Evolutionary conservation across 495 filamentous ascomycete species (phyloP).

Genomic region (Aspergillus indologenus): DNA sequence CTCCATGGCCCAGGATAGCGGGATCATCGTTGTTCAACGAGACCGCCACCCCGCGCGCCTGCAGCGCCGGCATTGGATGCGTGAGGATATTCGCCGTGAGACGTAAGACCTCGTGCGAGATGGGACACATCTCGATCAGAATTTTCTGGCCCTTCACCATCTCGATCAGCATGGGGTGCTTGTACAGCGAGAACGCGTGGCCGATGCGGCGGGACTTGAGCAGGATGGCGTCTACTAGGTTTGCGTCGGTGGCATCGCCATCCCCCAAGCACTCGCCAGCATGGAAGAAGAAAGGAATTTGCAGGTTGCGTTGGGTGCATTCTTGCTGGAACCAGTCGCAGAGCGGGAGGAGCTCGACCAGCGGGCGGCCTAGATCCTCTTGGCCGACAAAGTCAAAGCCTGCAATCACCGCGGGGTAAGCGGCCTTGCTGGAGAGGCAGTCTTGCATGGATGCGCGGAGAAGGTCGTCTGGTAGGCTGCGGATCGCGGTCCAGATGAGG

Average conservation of each 20-base stretch:
- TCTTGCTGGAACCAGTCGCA: conserved; percentile 14
- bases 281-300: conserved; percentile 18
- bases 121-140: conserved; percentile 18
- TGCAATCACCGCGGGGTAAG: conserved; percentile 11
- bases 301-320: conserved; percentile 1
- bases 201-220: conserved; percentile 16
- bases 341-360: conserved; percentile 13
- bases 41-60: conserved; percentile 27
- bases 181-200: conserved; percentile 16
- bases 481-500: conserved; percentile 16
- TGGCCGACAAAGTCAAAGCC: conserved; percentile 19
- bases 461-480: conserved; percentile 1
- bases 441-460: conserved; percentile 10
- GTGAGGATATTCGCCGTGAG: conserved; percentile 15
- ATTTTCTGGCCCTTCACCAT: conserved; percentile 12
- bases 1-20: conserved; percentile 75
- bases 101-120: conserved; percentile 15
- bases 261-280: conserved; percentile 18
- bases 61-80: conserved; percentile 16
- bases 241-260: conserved; percentile 12
- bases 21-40: conserved; percentile 86
- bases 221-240: conserved; percentile 15
- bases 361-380: conserved; percentile 8
- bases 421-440: conserved; percentile 6
- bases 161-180: conserved; percentile 16